Percentiles rank a stretch among this genome's conserved stretches.
phyloP scores from a whole-genome alignment of 345 rosid genomes.

The Salix dunnii region DNA sequence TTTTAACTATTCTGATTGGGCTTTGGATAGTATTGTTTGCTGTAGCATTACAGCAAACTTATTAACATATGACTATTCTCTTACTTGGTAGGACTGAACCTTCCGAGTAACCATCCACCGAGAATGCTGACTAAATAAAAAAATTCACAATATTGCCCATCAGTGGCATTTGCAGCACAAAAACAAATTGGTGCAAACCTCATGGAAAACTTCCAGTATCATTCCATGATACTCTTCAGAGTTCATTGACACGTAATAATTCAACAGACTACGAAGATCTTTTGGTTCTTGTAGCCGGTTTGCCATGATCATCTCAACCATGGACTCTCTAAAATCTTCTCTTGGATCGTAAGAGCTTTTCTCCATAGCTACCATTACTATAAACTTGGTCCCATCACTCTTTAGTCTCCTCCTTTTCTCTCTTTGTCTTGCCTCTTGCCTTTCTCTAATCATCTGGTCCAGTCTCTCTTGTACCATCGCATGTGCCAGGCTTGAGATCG shows the following conservation, averaged over 20 bases:
- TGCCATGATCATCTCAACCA: conserved; percentile 69
- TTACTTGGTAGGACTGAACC: not conserved
- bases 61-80: too few species aligned
- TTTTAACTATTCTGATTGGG: not conserved
- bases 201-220: conserved; percentile 73
- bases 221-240: conserved; percentile 50
- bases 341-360: conserved; percentile 70
- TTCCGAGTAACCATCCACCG: not conserved
- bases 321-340: conserved; percentile 74
- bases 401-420: conserved; percentile 34
- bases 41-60: not conserved
- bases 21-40: not conserved
- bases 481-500: conserved; percentile 74
- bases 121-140: not conserved
- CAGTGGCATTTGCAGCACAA: conserved; percentile 45
- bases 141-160: conserved; percentile 13
- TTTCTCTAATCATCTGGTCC: conserved; percentile 69
- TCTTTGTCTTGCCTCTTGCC: conserved; percentile 34
- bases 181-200: conserved; percentile 72
- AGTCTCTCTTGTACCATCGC: conserved; percentile 86
- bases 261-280: conserved; percentile 74
- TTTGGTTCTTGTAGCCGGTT: conserved; percentile 57
- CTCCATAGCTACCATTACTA: conserved; percentile 87
- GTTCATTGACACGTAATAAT: conserved; percentile 78
- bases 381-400: conserved; percentile 42